Evolutionary conservation across 345 rosid genomes (phyloP).

Genomic region (Euphorbia pulcherrima): DNA sequence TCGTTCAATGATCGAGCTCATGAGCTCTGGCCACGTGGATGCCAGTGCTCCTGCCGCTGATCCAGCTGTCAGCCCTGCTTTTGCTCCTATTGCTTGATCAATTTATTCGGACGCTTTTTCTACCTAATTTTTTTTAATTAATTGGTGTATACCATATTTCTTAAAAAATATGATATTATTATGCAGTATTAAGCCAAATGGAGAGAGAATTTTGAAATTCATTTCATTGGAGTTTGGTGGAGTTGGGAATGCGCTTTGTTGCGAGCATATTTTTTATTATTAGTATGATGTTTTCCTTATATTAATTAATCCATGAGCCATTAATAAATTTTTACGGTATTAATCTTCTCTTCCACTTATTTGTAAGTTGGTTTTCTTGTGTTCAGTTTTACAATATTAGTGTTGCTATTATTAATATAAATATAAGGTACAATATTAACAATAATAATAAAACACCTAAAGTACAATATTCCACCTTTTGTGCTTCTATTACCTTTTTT

Average conservation of each 20-base stretch:
- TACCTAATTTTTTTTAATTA: neutral
- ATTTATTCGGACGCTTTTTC: neutral
- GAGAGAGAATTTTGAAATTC: slow-evolving; percentile 1
- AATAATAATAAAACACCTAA: too few species aligned
- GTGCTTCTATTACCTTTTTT: too few species aligned
- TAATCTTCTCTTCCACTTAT: neutral
- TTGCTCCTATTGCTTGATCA: slow-evolving; percentile 15
- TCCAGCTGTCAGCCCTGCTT: slow-evolving; percentile 7
- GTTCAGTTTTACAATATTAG: neutral
- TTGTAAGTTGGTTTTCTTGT: neutral
- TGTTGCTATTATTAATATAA: too few species aligned
- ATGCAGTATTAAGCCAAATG: neutral
- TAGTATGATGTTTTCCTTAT: neutral
- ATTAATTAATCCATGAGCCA: neutral
- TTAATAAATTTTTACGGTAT: neutral
- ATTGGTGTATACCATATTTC: neutral
- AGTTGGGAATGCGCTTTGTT: neutral
- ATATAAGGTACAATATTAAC: too few species aligned
- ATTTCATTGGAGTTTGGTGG: neutral
- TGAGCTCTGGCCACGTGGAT: slow-evolving; percentile 58
- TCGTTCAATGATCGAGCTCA: slow-evolving; percentile 65
- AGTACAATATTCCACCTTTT: too few species aligned
- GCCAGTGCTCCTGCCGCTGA: slow-evolving; percentile 38
- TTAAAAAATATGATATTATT: too few species aligned
- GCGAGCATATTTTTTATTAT: neutral